Evolutionary conservation across 306 rosid genomes (phyloP).

Genomic region (Lathyrus oleraceus): DNA sequence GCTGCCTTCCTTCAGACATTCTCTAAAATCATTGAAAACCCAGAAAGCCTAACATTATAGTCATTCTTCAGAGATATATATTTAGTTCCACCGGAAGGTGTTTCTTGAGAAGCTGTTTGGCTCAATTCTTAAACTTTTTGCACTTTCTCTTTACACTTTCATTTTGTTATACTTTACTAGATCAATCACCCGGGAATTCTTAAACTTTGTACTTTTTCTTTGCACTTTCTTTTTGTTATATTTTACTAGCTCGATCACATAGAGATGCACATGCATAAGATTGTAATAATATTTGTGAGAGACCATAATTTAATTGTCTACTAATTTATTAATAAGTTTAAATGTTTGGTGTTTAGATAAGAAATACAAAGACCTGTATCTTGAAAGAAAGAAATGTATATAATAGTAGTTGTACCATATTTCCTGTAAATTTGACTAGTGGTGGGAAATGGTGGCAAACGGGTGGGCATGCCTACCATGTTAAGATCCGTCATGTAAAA

Average conservation of each 20-base stretch:
- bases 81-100: not conserved
- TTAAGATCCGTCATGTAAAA: no score
- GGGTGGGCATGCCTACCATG: no score
- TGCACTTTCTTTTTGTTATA: not conserved
- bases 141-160: not conserved
- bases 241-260: not conserved
- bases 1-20: constrained; percentile 86
- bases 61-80: constrained; percentile 18
- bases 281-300: constrained; percentile 2
- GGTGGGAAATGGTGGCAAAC: no score
- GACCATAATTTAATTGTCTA: not conserved
- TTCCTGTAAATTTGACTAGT: no score
- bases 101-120: constrained; percentile 19
- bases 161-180: not conserved
- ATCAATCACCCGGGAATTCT: not conserved
- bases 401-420: no score
- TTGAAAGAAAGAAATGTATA: not conserved
- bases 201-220: not conserved
- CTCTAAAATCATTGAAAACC: constrained; percentile 75
- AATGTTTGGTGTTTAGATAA: not conserved
- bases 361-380: not conserved
- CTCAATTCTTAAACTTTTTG: constrained; percentile 10
- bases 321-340: not conserved
- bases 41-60: constrained; percentile 85
- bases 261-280: not conserved